These are phyloP conservation scores for Pseudonectria foliicola DNA, from an alignment of 2,329 filamentous ascomycete species.

Conservation along the genomic window DNA sequence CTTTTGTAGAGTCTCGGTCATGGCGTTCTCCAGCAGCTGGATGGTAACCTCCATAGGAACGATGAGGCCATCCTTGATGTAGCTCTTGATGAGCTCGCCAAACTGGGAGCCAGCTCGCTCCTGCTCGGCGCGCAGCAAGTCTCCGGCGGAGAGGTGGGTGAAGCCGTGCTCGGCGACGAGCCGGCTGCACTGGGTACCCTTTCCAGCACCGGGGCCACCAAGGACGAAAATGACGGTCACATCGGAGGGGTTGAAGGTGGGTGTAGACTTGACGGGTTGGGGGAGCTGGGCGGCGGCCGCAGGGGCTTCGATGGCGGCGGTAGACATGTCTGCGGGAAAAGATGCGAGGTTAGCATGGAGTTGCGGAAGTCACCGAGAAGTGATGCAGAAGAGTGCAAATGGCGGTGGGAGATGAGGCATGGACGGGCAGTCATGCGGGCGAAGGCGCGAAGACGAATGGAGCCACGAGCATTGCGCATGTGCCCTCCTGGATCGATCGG, in stretches of 20 bases:
- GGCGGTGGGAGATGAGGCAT: too few relatives aligned
- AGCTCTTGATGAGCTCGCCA: conserved; percentile 83
- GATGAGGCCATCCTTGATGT: conserved; percentile 91
- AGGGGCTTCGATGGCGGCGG: neutral
- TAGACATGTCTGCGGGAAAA: neutral
- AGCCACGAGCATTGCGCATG: too few relatives aligned
- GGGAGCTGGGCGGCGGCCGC: conserved; percentile 27
- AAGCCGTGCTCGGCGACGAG: conserved; percentile 86
- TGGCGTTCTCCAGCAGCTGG: conserved; percentile 86
- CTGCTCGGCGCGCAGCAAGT: conserved; percentile 90
- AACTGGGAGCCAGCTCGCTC: conserved; percentile 79
- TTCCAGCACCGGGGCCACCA: conserved; percentile 89
- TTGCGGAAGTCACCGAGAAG: too few relatives aligned
- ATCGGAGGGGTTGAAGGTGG: conserved; percentile 66
- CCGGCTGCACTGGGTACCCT: conserved; percentile 89
- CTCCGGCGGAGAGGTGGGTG: conserved; percentile 86
- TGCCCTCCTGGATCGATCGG: too few relatives aligned
- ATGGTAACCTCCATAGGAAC: conserved; percentile 99
- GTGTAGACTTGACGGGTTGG: conserved; percentile 46
- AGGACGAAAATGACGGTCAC: conserved; percentile 96
- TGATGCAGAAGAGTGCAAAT: too few relatives aligned
- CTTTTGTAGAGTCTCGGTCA: conserved; percentile 60
- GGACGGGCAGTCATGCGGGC: too few relatives aligned
- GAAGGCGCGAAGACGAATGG: too few relatives aligned
- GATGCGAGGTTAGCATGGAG: too few relatives aligned